Evolutionary conservation across 2,329 filamentous ascomycete genomes (phyloP).

Genomic region (Penicillium sp.): DNA sequence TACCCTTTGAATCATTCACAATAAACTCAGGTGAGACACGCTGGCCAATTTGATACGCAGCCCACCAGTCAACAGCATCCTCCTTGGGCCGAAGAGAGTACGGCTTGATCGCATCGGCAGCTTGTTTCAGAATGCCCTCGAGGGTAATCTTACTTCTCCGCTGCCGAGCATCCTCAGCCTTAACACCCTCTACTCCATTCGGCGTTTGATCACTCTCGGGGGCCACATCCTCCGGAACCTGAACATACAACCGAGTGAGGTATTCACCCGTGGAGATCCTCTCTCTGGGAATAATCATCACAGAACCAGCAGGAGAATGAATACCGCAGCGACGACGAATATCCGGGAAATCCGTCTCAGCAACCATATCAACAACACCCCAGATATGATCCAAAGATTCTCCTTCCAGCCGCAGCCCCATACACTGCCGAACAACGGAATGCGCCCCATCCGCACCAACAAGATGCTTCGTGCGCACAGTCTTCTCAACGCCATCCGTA

Average conservation of each 20-base stretch:
- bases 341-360: slow-evolving; percentile 72
- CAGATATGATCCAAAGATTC: slow-evolving; percentile 70
- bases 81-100: slow-evolving; percentile 61
- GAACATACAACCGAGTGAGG: slow-evolving; percentile 65
- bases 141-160: slow-evolving; percentile 63
- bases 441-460: slow-evolving; percentile 70
- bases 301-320: slow-evolving; percentile 69
- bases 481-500: slow-evolving; percentile 21
- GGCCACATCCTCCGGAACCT: slow-evolving; percentile 34
- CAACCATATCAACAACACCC: slow-evolving; percentile 74
- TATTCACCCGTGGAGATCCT: slow-evolving; percentile 61
- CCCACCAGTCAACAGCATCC: slow-evolving; percentile 70
- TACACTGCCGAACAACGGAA: slow-evolving; percentile 63
- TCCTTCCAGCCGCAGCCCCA: slow-evolving; percentile 55
- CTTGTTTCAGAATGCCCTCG: slow-evolving; percentile 62
- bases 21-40: slow-evolving; percentile 52
- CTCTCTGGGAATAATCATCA: slow-evolving; percentile 76
- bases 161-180: slow-evolving; percentile 61
- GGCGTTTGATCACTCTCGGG: slow-evolving; percentile 21
- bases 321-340: slow-evolving; percentile 78
- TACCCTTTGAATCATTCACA: slow-evolving; percentile 65
- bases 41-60: slow-evolving; percentile 74
- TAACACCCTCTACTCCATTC: slow-evolving; percentile 52
- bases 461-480: slow-evolving; percentile 65
- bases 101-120: slow-evolving; percentile 65